A percentile compares a stretch with the other conserved stretches of the same genome.
These are phyloP conservation scores for Ceratopteris richardii DNA, from an alignment of 75 land plant genomes.

Conservation along the genomic window DNA sequence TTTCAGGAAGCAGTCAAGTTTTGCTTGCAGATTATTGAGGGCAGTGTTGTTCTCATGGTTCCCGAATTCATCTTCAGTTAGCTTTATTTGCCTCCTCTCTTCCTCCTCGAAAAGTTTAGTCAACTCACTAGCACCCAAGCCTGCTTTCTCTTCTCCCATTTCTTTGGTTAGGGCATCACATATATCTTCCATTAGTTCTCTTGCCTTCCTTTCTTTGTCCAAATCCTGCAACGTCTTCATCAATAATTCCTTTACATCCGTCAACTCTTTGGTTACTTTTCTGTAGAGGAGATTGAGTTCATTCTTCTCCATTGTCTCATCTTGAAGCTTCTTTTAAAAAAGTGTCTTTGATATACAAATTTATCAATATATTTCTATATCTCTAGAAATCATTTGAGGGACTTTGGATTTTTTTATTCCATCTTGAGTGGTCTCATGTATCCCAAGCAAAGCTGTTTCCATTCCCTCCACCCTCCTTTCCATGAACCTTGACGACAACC, in stretches of 20 bases:
- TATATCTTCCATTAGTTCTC: background rate
- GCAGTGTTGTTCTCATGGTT: constrained; percentile 21
- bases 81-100: background rate
- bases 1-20: too few species aligned
- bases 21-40: constrained; percentile 46
- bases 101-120: constrained; percentile 67
- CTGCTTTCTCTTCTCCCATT: background rate
- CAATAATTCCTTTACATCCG: constrained; percentile 49
- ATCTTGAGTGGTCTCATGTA: too few species aligned
- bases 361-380: too few species aligned
- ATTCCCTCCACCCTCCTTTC: too few species aligned
- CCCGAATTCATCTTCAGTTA: background rate
- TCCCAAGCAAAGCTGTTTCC: too few species aligned
- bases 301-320: constrained; percentile 57
- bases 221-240: constrained; percentile 53
- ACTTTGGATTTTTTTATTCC: too few species aligned
- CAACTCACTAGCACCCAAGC: background rate
- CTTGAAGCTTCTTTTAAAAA: constrained; percentile 11
- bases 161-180: background rate
- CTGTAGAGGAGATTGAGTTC: too few species aligned
- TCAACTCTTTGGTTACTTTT: constrained; percentile 55
- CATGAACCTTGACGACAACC: too few species aligned
- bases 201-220: constrained; percentile 31
- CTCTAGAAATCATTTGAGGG: too few species aligned
- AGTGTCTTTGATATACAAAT: too few species aligned